A percentile compares a stretch with the other conserved stretches of the same genome.
phyloP scores from a whole-genome alignment of 495 filamentous ascomycete genomes.

The Penicillium tannophilum region DNA sequence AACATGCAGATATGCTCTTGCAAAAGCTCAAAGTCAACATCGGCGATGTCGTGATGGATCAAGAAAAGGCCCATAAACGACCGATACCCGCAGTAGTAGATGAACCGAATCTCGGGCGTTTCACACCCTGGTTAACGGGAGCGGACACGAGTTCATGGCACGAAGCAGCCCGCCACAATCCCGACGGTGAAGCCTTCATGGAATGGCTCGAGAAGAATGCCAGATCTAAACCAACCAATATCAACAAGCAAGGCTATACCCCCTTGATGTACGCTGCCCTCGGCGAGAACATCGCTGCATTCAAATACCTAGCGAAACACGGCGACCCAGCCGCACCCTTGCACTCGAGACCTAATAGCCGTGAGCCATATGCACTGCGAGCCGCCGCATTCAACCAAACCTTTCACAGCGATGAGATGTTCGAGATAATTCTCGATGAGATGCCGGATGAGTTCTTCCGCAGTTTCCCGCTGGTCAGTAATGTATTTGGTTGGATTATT shows the following conservation, averaged over 20 bases:
- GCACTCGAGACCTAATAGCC: background rate
- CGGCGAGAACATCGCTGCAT: background rate
- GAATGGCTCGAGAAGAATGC: background rate
- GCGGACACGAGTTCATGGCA: slow-evolving; percentile 2
- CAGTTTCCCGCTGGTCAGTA: background rate
- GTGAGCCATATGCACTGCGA: background rate
- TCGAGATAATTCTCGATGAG: background rate
- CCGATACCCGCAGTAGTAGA: no score
- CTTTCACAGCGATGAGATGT: background rate
- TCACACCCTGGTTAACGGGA: no score
- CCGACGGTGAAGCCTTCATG: slow-evolving; percentile 3
- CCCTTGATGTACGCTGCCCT: background rate
- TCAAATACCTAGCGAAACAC: background rate
- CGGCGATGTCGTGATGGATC: background rate
- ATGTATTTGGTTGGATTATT: background rate
- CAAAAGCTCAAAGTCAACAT: background rate
- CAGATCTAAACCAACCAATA: background rate
- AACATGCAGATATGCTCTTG: background rate
- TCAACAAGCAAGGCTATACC: background rate
- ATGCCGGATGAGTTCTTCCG: background rate
- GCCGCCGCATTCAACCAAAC: background rate
- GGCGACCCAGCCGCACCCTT: background rate
- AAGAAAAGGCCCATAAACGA: background rate
- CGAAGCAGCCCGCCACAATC: background rate
- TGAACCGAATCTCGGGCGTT: no score